Evolutionary conservation across 495 filamentous ascomycete species (phyloP), one percentile per base, ranked within the genome.

Genomic region (Penicillium argentinense): DNA sequence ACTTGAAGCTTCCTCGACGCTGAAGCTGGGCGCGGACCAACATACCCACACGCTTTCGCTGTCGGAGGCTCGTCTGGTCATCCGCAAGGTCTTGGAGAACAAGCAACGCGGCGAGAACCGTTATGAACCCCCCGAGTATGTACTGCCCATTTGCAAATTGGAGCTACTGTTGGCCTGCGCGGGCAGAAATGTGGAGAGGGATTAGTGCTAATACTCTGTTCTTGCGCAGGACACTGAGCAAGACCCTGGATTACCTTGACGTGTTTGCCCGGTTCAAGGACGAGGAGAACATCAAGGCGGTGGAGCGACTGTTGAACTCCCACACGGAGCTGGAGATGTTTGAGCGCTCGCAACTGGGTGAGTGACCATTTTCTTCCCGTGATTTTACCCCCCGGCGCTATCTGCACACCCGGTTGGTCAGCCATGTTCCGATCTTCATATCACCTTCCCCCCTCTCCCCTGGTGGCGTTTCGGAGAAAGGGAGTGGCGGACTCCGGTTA

Each of bases 251-350:
- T 50, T 97, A 97, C 67, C 79, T 97, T 1, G 89, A 96, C 51
- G 81, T 86, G 16, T 97, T 97, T 72, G 87, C 91, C 9, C 87
- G 91, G 11, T 97, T 97, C 77, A 95, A 95, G 74, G 82, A 90
- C 49, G 88, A 88, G 62, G 89, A 97, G 68, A 92, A 89, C 48
- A 90, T 96, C 47, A 87, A 95, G 69, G 88, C 89, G 9, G 89
- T 97, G 26, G 92, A 96, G 67, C 78, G 86, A 6, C 69, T 96
- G 42, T 71, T 96, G 46, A 83, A 84, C 45, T 76, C 81, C 27
- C 84, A 87, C 54, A 82, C 84, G 45, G 84, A 91, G 61, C 68
- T 98, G 55, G 86, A 86, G 60, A 85, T 88, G 63, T 97, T 97
- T 60, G 93, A 98, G 79, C 79, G 87, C 55, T 89, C 88, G 32